Evolutionary conservation across 805 yeast genomes (phyloP).

Genomic region (Deakozyma indianensis): DNA sequence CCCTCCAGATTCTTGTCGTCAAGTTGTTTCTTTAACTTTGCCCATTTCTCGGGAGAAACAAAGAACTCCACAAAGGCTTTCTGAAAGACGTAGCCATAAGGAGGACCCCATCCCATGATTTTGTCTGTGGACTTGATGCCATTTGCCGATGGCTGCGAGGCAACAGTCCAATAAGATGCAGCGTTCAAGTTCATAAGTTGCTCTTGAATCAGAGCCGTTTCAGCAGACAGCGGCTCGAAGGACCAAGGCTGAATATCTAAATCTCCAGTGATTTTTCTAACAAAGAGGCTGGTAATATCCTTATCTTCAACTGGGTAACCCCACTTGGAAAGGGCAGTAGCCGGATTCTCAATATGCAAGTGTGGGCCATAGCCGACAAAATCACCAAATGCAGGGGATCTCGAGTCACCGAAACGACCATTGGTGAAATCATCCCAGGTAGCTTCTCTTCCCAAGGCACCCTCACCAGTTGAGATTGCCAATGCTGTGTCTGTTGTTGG

Average conservation of each 20-base stretch:
- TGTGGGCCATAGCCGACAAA: slow-evolving; percentile 95
- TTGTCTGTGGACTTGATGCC: slow-evolving; percentile 66
- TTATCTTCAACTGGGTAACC: slow-evolving; percentile 49
- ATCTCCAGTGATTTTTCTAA: slow-evolving; percentile 58
- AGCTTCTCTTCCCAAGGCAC: slow-evolving; percentile 26
- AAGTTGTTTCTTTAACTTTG: slow-evolving; percentile 38
- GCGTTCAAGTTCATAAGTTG: slow-evolving; percentile 69
- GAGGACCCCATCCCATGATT: slow-evolving; percentile 96
- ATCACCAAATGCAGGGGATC: slow-evolving; percentile 96
- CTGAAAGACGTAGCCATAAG: slow-evolving; percentile 76
- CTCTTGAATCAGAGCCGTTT: slow-evolving; percentile 86
- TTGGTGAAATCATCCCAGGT: slow-evolving; percentile 97
- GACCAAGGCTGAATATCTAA: slow-evolving; percentile 84
- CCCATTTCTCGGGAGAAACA: slow-evolving; percentile 62
- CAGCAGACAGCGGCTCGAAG: slow-evolving; percentile 72
- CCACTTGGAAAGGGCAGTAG: slow-evolving; percentile 62
- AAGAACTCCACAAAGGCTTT: slow-evolving; percentile 89
- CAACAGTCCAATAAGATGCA: slow-evolving; percentile 67
- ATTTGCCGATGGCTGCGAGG: slow-evolving; percentile 93
- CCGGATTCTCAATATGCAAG: slow-evolving; percentile 49
- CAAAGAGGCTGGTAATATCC: slow-evolving; percentile 56
- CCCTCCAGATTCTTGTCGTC: slow-evolving; percentile 21
- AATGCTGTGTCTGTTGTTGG: neutral
- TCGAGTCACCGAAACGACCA: slow-evolving; percentile 89
- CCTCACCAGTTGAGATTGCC: neutral